Conservation (phyloP, 1,284 basidiomycete species). For the Volvariella surrecta region DNA sequence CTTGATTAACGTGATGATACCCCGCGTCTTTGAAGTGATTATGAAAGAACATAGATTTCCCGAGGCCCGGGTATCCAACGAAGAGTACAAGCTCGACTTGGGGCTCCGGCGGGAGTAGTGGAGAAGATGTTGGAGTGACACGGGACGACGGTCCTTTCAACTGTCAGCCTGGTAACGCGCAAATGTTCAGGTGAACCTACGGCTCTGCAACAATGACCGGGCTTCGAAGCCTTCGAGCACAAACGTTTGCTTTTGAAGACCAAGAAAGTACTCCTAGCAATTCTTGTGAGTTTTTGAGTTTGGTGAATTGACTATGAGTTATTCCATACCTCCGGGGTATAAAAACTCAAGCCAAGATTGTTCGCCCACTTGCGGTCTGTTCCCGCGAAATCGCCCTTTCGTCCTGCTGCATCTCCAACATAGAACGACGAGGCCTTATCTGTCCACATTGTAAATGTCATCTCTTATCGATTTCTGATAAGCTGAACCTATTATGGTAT, state of each 20-base stretch:
- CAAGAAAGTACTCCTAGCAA: constrained; percentile 73
- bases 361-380: constrained; percentile 83
- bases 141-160: constrained; percentile 23
- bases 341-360: constrained; percentile 67
- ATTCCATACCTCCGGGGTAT: constrained; percentile 50
- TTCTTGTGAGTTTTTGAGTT: constrained; percentile 1
- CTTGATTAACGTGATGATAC: constrained; percentile 85
- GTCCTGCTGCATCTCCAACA: constrained; percentile 88
- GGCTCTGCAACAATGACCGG: constrained; percentile 31
- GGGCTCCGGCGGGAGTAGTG: constrained; percentile 40
- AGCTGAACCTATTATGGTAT: constrained; percentile 56
- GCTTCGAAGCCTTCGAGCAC: constrained; percentile 50
- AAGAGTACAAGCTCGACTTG: constrained; percentile 69
- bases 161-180: constrained; percentile 1
- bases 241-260: constrained; percentile 38
- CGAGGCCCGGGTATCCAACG: constrained; percentile 81
- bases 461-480: background rate
- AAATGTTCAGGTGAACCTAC: constrained; percentile 21
- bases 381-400: constrained; percentile 64
- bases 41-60: constrained; percentile 80
- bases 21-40: constrained; percentile 58
- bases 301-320: background rate
- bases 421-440: constrained; percentile 67
- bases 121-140: constrained; percentile 52
- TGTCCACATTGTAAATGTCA: constrained; percentile 26